These are phyloP conservation scores for Cadophora gregata DNA, from an alignment of 2,329 filamentous ascomycete genomes.

Conservation along the genomic window DNA sequence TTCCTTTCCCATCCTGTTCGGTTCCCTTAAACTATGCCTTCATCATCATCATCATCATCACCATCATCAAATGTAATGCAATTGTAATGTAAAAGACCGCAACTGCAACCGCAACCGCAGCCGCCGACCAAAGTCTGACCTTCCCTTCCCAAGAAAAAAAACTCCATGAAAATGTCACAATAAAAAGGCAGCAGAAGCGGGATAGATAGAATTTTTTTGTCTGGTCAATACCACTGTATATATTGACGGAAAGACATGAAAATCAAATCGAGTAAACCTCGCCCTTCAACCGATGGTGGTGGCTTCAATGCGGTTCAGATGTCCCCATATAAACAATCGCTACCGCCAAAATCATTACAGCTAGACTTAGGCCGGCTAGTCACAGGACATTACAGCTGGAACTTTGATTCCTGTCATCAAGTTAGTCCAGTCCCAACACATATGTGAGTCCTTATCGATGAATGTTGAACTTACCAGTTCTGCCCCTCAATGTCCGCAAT, in stretches of 20 bases:
- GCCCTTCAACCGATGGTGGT: neutral
- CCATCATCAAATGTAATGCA: too few species aligned
- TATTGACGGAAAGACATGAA: conserved; percentile 2
- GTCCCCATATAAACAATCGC: conserved; percentile 15
- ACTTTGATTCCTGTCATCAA: conserved; percentile 27
- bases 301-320: conserved; percentile 6
- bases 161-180: neutral
- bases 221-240: conserved; percentile 4
- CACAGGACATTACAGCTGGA: conserved; percentile 39
- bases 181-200: neutral
- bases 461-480: conserved; percentile 34
- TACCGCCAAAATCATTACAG: conserved; percentile 26
- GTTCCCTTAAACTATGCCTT: neutral
- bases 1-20: neutral
- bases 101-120: too few species aligned
- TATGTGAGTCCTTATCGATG: neutral
- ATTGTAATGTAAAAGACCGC: too few species aligned
- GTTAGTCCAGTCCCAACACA: neutral
- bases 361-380: conserved; percentile 37
- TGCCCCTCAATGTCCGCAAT: conserved; percentile 58
- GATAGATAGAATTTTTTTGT: too few species aligned
- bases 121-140: neutral
- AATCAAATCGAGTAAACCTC: conserved; percentile 1
- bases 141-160: too few species aligned
- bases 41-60: neutral